These are phyloP conservation scores for Saxophila tyrrhenica DNA, from an alignment of 495 filamentous ascomycete species.

Conservation along the genomic window DNA sequence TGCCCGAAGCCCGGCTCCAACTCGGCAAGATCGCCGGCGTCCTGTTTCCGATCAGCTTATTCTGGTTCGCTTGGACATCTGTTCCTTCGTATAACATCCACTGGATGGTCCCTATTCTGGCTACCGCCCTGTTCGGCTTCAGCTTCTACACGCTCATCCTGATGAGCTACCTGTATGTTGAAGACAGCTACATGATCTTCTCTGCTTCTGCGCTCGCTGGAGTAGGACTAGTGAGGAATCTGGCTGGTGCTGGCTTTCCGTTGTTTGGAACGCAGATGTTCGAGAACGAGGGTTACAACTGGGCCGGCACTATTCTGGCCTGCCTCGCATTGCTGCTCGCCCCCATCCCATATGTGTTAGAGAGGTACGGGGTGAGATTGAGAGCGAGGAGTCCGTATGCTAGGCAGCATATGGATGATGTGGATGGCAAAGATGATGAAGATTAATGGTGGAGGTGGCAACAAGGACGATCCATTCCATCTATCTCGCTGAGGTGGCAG, in stretches of 20 bases:
- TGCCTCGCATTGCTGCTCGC: too few species aligned
- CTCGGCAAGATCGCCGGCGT: constrained; percentile 24
- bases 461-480: too few species aligned
- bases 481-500: too few species aligned
- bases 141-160: constrained; percentile 28
- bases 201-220: constrained; percentile 36
- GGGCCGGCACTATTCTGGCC: too few species aligned
- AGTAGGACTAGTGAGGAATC: constrained; percentile 33
- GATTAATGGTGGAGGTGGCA: too few species aligned
- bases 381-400: too few species aligned
- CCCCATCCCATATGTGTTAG: too few species aligned
- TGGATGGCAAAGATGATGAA: too few species aligned
- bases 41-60: constrained; percentile 22
- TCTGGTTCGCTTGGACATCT: constrained; percentile 28
- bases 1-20: constrained; percentile 22
- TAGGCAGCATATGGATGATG: too few species aligned
- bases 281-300: constrained; percentile 1
- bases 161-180: constrained; percentile 26
- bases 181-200: constrained; percentile 25
- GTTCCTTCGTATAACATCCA: constrained; percentile 34
- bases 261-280: constrained; percentile 27
- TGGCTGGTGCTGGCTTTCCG: constrained; percentile 37
- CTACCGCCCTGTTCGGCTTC: constrained; percentile 33
- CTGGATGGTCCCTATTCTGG: constrained; percentile 41
- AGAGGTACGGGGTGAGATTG: too few species aligned